Evolutionary conservation across 202 grass and related monocot genomes (phyloP).

Genomic region (Hordeum pubiflorum): DNA sequence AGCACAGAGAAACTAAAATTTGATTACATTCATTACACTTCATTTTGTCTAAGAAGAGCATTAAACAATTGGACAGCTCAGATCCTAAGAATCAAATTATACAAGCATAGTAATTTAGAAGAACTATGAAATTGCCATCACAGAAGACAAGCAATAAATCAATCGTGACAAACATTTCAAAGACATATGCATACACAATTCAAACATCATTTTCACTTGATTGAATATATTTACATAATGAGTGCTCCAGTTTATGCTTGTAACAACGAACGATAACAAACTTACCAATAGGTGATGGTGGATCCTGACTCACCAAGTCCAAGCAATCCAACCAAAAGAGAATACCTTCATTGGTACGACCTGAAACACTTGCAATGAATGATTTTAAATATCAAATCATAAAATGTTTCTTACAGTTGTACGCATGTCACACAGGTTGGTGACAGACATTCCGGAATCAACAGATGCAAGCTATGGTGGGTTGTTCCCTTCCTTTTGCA

Average conservation of each 20-base stretch:
- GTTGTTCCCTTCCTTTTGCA: slow-evolving; percentile 10
- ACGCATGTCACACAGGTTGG: slow-evolving; percentile 58
- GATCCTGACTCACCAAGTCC: slow-evolving; percentile 97
- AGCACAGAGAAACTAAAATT: slow-evolving; percentile 12
- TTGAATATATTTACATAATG: background rate
- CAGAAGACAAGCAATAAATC: background rate
- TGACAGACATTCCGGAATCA: slow-evolving; percentile 94
- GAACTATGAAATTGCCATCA: background rate
- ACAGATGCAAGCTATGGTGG: slow-evolving; percentile 65
- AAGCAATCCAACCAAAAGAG: slow-evolving; percentile 88
- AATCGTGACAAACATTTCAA: background rate
- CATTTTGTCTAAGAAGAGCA: slow-evolving; percentile 9
- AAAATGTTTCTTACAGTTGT: slow-evolving; percentile 22
- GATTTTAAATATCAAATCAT: background rate
- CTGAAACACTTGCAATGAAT: slow-evolving; percentile 18
- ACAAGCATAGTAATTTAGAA: background rate
- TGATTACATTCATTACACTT: slow-evolving; percentile 3
- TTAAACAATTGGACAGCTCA: background rate
- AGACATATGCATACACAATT: background rate
- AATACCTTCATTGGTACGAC: slow-evolving; percentile 96
- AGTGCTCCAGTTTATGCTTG: slow-evolving; percentile 19
- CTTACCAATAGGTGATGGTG: slow-evolving; percentile 76
- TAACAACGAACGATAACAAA: slow-evolving; percentile 29
- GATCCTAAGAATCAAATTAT: slow-evolving; percentile 12
- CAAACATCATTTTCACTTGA: background rate